phyloP scores from a whole-genome alignment of 192 early-diverging fungal genomes.

The Blastocladiella britannica region DNA sequence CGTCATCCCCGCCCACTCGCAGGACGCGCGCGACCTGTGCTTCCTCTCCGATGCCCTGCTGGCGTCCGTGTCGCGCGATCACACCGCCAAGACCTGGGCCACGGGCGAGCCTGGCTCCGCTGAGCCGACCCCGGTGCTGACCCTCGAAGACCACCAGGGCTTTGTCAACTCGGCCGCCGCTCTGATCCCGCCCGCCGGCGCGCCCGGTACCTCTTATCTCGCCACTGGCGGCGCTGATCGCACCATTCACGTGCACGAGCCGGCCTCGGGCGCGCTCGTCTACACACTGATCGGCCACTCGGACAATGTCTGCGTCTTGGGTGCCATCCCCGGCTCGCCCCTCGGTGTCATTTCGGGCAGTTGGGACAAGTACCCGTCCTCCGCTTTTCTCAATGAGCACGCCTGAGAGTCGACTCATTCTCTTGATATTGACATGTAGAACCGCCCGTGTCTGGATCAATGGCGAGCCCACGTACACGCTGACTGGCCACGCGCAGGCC shows the following conservation, averaged over 20 bases:
- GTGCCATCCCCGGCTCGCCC: constrained; percentile 19
- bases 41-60: constrained; percentile 32
- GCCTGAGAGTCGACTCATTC: neutral
- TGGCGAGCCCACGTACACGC: constrained; percentile 40
- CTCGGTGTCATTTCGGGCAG: constrained; percentile 77
- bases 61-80: constrained; percentile 54
- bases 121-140: constrained; percentile 20
- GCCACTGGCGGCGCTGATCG: constrained; percentile 68
- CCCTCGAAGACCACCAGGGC: constrained; percentile 43
- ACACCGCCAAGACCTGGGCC: constrained; percentile 49
- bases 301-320: constrained; percentile 69
- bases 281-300: constrained; percentile 58
- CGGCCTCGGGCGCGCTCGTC: constrained; percentile 30
- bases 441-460: constrained; percentile 79
- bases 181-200: constrained; percentile 29
- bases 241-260: constrained; percentile 60
- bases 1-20: neutral
- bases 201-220: constrained; percentile 47
- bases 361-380: constrained; percentile 66
- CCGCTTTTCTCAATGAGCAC: neutral
- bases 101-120: constrained; percentile 29
- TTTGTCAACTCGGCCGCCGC: constrained; percentile 58
- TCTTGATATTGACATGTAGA: constrained; percentile 16
- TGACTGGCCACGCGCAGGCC: constrained; percentile 58
- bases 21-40: constrained; percentile 45